Conservation (phyloP, 169 alveolate species). For the Cryptosporidium viatorum region DNA sequence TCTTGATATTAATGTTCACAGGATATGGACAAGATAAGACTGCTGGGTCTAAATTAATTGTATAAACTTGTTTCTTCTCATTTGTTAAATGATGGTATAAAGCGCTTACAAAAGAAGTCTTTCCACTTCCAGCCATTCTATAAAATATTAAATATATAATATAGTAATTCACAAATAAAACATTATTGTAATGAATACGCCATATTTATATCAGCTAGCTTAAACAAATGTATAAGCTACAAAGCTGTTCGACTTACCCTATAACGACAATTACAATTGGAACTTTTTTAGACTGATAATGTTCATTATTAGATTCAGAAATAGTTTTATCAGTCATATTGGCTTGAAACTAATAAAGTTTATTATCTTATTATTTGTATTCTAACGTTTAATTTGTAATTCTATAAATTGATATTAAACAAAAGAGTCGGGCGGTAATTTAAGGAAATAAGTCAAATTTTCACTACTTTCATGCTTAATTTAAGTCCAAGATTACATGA, state of each 20-base stretch:
- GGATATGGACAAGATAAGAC: constrained; percentile 82
- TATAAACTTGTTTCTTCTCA: constrained; percentile 90
- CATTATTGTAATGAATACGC: not conserved
- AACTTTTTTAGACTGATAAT: not conserved
- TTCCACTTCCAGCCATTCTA: constrained; percentile 97
- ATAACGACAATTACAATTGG: constrained; percentile 69
- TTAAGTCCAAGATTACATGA: not conserved
- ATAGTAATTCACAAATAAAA: not conserved
- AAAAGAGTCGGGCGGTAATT: not conserved
- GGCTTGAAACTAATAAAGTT: not conserved
- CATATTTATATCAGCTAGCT: not conserved
- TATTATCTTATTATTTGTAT: not conserved
- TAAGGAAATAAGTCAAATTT: not conserved
- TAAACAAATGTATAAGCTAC: not conserved
- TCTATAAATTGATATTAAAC: not conserved
- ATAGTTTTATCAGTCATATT: not conserved
- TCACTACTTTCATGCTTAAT: not conserved
- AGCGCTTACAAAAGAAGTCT: constrained; percentile 92
- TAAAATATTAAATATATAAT: constrained; percentile 13
- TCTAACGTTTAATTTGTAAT: not conserved
- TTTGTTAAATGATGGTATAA: constrained; percentile 81
- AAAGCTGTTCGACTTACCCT: constrained; percentile 38
- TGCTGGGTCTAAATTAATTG: constrained; percentile 98
- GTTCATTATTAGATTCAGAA: not conserved
- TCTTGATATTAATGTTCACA: constrained; percentile 91